A percentile compares a stretch with the other conserved stretches of the same genome.
These are phyloP conservation scores for Vicia faba DNA, from an alignment of 306 rosid genomes.

Conservation along the genomic window DNA sequence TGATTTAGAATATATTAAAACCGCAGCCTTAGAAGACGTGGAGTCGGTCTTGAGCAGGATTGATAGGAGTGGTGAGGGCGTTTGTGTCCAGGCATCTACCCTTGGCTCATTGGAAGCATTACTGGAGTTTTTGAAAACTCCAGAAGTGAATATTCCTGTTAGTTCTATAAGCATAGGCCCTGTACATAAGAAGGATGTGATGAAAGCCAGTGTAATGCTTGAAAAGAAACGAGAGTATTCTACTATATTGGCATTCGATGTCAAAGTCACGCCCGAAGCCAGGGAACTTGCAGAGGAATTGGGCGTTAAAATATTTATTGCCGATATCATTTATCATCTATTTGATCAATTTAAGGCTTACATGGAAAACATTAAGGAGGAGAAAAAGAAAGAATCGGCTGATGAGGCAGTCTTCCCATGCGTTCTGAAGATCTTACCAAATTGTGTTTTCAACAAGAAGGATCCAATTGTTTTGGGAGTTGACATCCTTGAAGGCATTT, in stretches of 20 bases:
- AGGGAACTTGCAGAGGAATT: constrained; percentile 83
- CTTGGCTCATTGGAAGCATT: constrained; percentile 96
- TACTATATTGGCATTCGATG: constrained; percentile 93
- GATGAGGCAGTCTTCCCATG: constrained; percentile 97
- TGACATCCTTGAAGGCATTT: constrained; percentile 85
- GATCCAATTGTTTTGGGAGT: constrained; percentile 99
- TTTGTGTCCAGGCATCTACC: constrained; percentile 97
- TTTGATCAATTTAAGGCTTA: constrained; percentile 93
- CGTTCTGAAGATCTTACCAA: constrained; percentile 75
- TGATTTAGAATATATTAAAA: constrained; percentile 78
- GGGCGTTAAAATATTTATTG: constrained; percentile 83
- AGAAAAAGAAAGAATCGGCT: constrained; percentile 87
- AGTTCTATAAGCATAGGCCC: constrained; percentile 95
- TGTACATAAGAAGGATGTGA: constrained; percentile 92
- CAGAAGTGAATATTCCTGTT: constrained; percentile 89
- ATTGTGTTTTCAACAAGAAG: constrained; percentile 89
- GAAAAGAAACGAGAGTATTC: constrained; percentile 87
- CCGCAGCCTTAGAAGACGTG: constrained; percentile 84
- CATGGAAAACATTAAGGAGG: constrained; percentile 86
- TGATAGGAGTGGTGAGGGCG: constrained; percentile 92
- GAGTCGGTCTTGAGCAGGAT: constrained; percentile 80
- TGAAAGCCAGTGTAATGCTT: constrained; percentile 98
- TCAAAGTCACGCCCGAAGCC: constrained; percentile 93
- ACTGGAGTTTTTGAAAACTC: constrained; percentile 87
- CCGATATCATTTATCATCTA: constrained; percentile 92